Evolutionary conservation across 2,329 filamentous ascomycete genomes (phyloP).

Genomic region (Cercospora janseana): DNA sequence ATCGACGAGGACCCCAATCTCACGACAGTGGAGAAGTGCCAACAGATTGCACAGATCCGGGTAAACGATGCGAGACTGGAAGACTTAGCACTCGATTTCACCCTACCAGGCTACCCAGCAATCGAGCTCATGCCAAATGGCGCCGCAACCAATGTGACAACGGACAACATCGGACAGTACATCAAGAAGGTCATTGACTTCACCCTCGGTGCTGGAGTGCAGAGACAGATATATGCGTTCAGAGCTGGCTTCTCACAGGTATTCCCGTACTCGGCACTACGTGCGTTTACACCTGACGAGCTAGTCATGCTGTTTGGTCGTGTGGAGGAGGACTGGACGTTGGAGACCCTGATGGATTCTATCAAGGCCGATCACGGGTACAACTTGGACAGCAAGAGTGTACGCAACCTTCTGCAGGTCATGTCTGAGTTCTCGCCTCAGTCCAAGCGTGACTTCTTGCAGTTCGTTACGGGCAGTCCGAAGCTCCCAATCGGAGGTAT

Average conservation of each 20-base stretch:
- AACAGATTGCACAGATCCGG: constrained; percentile 65
- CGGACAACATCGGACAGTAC: constrained; percentile 87
- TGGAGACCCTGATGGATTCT: constrained; percentile 96
- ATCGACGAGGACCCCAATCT: constrained; percentile 71
- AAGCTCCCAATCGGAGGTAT: constrained; percentile 96
- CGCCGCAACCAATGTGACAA: constrained; percentile 71
- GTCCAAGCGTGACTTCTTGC: constrained; percentile 87
- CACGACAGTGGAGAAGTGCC: constrained; percentile 67
- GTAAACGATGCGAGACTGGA: constrained; percentile 78
- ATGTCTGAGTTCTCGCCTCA: constrained; percentile 81
- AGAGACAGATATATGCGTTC: constrained; percentile 87
- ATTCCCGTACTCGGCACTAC: constrained; percentile 89
- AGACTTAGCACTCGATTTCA: constrained; percentile 90
- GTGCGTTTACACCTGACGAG: constrained; percentile 92
- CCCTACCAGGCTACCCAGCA: constrained; percentile 81
- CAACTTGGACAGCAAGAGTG: constrained; percentile 96
- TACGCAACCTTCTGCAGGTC: constrained; percentile 85
- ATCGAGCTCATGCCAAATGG: constrained; percentile 81
- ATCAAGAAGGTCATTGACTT: constrained; percentile 87
- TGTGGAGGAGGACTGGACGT: constrained; percentile 92
- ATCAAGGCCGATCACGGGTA: constrained; percentile 98
- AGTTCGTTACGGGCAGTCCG: constrained; percentile 96
- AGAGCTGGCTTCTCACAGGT: constrained; percentile 88
- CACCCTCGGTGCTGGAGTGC: constrained; percentile 85
- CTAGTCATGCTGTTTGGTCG: constrained; percentile 91